Evolutionary conservation across 768 basidiomycete species (phyloP).

Genomic region (Chiua virens): DNA sequence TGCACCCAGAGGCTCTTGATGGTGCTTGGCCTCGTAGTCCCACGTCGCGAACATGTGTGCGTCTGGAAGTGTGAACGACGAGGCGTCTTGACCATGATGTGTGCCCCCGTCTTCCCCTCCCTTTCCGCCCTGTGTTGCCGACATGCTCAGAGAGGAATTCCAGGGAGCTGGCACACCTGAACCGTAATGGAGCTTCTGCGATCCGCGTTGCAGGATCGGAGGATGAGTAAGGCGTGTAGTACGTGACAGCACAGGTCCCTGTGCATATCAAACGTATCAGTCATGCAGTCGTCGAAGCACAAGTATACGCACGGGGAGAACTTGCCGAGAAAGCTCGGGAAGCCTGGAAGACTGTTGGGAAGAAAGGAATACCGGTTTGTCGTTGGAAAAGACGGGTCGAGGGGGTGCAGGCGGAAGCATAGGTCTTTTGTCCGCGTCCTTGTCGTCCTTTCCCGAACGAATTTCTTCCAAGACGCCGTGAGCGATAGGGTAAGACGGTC

Average conservation of each 20-base stretch:
- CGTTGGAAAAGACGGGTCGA: slow-evolving; percentile 41
- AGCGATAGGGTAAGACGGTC: slow-evolving; percentile 64
- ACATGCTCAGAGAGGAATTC: slow-evolving; percentile 35
- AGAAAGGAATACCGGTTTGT: slow-evolving; percentile 61
- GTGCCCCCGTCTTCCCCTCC: slow-evolving; percentile 21
- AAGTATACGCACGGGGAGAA: slow-evolving; percentile 58
- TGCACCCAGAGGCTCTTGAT: slow-evolving; percentile 35
- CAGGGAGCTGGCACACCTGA: slow-evolving; percentile 42
- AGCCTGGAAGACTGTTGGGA: slow-evolving; percentile 65
- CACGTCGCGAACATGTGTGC: slow-evolving; percentile 52
- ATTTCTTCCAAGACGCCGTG: slow-evolving; percentile 30
- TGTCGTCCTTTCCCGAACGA: slow-evolving; percentile 45
- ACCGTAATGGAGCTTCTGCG: slow-evolving; percentile 43
- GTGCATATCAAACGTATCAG: slow-evolving; percentile 9
- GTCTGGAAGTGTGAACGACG: slow-evolving; percentile 41
- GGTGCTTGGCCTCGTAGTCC: slow-evolving; percentile 47
- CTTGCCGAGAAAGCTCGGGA: slow-evolving; percentile 63
- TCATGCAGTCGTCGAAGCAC: background rate
- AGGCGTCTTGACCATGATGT: slow-evolving; percentile 24
- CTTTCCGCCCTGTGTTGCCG: slow-evolving; percentile 21
- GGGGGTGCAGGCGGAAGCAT: slow-evolving; percentile 38
- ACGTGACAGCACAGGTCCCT: slow-evolving; percentile 58
- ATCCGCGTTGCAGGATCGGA: slow-evolving; percentile 52
- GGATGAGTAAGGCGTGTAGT: slow-evolving; percentile 68
- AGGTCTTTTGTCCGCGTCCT: slow-evolving; percentile 47